Conservation (phyloP, 441 rosid species). For the Rhodomyrtus psidioides region DNA sequence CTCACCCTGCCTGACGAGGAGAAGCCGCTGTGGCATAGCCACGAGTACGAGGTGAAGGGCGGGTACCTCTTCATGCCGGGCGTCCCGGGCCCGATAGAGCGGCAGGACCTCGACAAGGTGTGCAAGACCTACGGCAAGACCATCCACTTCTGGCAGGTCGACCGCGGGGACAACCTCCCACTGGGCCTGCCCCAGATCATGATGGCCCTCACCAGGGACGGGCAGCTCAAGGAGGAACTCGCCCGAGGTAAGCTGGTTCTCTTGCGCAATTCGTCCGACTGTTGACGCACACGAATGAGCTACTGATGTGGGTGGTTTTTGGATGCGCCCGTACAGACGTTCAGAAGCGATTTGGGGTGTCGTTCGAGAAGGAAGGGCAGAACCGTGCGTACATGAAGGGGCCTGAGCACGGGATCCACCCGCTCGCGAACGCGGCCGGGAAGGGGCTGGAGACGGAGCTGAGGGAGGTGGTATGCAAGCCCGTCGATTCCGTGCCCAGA, state of each 20-base stretch:
- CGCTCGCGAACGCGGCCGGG: constrained; percentile 58
- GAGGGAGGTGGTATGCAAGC: constrained; percentile 52
- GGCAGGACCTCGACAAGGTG: constrained; percentile 54
- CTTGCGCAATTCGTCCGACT: neutral
- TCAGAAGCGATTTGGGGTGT: constrained; percentile 17
- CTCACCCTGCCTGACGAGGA: constrained; percentile 53
- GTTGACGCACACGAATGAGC: neutral
- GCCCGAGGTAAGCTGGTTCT: constrained; percentile 12
- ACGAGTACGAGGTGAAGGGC: constrained; percentile 71
- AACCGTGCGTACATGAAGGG: constrained; percentile 45
- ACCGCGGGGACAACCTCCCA: constrained; percentile 55
- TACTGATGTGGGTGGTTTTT: neutral
- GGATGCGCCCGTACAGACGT: neutral
- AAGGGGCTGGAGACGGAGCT: constrained; percentile 36
- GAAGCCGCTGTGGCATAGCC: constrained; percentile 75
- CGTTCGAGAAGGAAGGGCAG: constrained; percentile 41
- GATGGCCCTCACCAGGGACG: constrained; percentile 60
- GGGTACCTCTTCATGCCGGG: constrained; percentile 67
- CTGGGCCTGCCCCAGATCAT: constrained; percentile 62
- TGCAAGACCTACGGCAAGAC: constrained; percentile 62
- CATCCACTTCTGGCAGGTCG: constrained; percentile 81
- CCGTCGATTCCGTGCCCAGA: constrained; percentile 17
- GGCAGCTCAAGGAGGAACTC: constrained; percentile 45
- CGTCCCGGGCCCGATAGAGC: constrained; percentile 42
- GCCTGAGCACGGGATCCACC: constrained; percentile 55